phyloP scores from a whole-genome alignment of 1,284 basidiomycete genomes.

The Peniophora sp. region DNA sequence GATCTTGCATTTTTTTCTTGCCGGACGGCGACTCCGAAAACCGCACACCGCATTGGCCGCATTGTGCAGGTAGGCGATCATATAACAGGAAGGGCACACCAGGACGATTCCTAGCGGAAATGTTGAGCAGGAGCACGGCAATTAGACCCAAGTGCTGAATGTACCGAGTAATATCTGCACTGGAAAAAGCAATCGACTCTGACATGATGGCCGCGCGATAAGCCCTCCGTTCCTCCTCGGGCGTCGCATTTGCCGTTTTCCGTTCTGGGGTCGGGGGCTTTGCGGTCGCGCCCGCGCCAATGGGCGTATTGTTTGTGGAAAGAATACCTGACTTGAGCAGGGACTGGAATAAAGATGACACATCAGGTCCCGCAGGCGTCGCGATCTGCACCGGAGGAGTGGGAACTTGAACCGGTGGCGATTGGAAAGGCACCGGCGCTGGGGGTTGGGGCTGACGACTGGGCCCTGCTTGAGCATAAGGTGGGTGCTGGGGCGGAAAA shows the following conservation, averaged over 20 bases:
- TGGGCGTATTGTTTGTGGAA: conserved; percentile 42
- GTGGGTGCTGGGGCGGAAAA: conserved; percentile 5
- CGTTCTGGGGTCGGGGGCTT: conserved; percentile 27
- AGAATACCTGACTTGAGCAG: conserved; percentile 72
- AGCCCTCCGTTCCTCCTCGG: conserved; percentile 40
- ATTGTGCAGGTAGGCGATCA: conserved; percentile 71
- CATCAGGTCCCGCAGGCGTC: conserved; percentile 26
- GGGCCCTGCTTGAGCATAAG: background rate
- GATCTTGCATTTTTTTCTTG: conserved; percentile 77
- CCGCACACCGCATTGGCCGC: conserved; percentile 90
- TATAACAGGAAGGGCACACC: conserved; percentile 64
- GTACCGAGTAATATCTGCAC: conserved; percentile 68
- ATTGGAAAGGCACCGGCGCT: conserved; percentile 10
- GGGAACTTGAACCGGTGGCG: conserved; percentile 11
- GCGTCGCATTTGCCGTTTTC: conserved; percentile 15
- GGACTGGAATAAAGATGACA: conserved; percentile 55
- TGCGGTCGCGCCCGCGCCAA: conserved; percentile 35
- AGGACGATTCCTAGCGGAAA: conserved; percentile 47
- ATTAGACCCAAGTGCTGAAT: conserved; percentile 13
- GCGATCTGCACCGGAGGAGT: conserved; percentile 21
- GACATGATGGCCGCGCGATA: conserved; percentile 71
- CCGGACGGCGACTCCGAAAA: conserved; percentile 69
- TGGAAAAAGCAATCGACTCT: conserved; percentile 62
- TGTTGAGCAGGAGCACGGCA: conserved; percentile 4
- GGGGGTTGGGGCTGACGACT: conserved; percentile 3